phyloP scores from a whole-genome alignment of 192 early-diverging fungal species.

The Podila clonocystis region DNA sequence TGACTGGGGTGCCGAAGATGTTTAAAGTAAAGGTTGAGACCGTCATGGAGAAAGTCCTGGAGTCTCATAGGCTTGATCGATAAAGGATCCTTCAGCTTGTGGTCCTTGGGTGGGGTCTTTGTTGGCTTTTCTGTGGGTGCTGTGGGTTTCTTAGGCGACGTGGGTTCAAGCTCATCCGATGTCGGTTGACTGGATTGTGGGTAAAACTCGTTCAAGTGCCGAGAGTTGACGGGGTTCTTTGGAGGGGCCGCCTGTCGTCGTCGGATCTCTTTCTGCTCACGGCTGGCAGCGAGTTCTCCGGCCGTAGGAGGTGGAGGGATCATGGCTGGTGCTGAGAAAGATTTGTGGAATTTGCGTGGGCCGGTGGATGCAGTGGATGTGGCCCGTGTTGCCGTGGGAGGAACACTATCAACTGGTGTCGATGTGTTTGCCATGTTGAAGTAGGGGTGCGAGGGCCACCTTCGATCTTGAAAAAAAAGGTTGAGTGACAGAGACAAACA shows the following conservation, averaged over 20 bases:
- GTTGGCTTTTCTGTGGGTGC: neutral
- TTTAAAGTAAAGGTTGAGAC: conserved; percentile 12
- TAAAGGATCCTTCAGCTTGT: conserved; percentile 16
- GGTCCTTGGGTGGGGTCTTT: neutral
- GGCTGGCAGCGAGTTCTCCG: neutral
- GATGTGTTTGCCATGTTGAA: neutral
- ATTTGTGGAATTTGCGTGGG: neutral
- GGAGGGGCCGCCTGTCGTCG: conserved; percentile 18
- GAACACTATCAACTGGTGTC: neutral
- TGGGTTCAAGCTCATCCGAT: neutral
- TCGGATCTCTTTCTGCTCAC: conserved; percentile 4
- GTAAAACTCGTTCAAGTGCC: conserved; percentile 25
- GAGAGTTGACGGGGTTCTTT: conserved; percentile 1
- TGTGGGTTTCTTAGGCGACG: neutral
- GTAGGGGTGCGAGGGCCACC: neutral
- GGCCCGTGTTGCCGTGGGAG: neutral
- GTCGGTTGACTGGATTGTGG: neutral
- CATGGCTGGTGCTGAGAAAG: neutral
- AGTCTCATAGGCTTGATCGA: conserved; percentile 20
- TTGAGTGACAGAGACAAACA: neutral
- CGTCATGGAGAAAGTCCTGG: conserved; percentile 18
- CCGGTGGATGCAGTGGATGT: neutral
- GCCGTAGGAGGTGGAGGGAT: neutral
- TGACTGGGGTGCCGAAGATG: conserved; percentile 22
- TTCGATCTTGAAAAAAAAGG: neutral